Base-by-base conservation (phyloP, 2,329 filamentous ascomycete genomes). In the Pezicula neosporulosa region DNA sequence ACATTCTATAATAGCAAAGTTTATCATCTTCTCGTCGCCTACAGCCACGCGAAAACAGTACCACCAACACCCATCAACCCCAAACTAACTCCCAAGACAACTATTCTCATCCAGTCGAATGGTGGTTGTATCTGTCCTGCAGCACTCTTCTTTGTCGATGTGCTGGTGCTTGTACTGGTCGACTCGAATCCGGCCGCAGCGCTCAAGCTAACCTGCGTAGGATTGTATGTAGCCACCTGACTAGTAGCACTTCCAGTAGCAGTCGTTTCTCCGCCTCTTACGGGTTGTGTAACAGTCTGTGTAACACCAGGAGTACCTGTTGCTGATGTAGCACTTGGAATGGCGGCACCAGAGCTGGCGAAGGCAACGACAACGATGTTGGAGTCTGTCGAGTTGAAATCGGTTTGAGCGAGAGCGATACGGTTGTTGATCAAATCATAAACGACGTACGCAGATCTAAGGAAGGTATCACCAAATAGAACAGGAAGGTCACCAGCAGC, bases 381-480 rank as follows among this genome's bases (percentile, higher is more conserved):
- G 37, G 49, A 50, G 7, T 58, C 55, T 4, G 61, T 61, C 9
- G 63, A 61, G 55, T 74, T 68, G 55, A 68, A 70, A 24, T 71
- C 69, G 7, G 73, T 72, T 47, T 75, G 68, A 1, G 73, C 76
- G 19, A 79, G 65, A 7, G 68, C 73, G 46, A 77, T 69, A 54
- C 74, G 65, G 49, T 74, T 67, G 60, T 76, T 77, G n/a, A 67
- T 70, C 13, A 78, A 66, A 53, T 78, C 75, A 55, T 76, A 78
- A 8, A 78, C 75, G 4, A 77, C 71, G 53, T 78, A 78, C 2
- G 75, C 75, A 41, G 72, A 73, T 45, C 76, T 66, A 37, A 80
- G 66, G 60, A 79, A 77, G 1, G 74, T 72, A 56, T 78, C 76
- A n/a, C 77, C 76, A 28, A 78, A 66, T 19, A 64, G 54, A 38